Evolutionary conservation across 2,329 filamentous ascomycete genomes (phyloP).

Genomic region (Amauroascus niger): DNA sequence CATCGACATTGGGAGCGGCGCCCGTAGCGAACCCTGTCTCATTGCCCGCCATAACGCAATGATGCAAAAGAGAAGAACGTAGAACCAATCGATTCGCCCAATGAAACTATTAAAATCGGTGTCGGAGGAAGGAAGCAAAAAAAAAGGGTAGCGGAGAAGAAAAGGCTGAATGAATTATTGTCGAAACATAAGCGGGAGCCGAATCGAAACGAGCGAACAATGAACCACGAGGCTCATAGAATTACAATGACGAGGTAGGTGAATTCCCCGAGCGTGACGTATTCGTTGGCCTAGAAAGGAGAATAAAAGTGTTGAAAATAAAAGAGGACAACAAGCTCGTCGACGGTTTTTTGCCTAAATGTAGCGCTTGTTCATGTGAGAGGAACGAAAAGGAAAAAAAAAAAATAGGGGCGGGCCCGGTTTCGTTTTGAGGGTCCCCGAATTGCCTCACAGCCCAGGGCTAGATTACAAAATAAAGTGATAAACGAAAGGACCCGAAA

Average conservation of each 20-base stretch:
- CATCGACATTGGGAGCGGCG: slow-evolving; percentile 27
- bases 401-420: background rate
- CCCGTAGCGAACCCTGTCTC: slow-evolving; percentile 30
- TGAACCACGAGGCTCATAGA: slow-evolving; percentile 4
- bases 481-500: background rate
- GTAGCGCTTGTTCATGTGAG: slow-evolving; percentile 9
- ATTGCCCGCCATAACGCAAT: slow-evolving; percentile 25
- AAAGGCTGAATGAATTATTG: slow-evolving; percentile 1
- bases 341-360: background rate
- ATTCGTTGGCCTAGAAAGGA: background rate
- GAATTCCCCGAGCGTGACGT: too few relatives aligned
- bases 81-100: background rate
- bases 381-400: background rate
- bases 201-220: slow-evolving; percentile 9
- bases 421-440: background rate
- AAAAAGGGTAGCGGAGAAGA: background rate
- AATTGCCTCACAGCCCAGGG: slow-evolving; percentile 4
- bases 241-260: background rate
- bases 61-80: background rate
- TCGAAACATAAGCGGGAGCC: slow-evolving; percentile 1
- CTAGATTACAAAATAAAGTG: slow-evolving; percentile 5
- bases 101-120: background rate
- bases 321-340: background rate
- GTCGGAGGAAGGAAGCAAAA: background rate
- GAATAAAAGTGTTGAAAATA: background rate